Evolutionary conservation across 495 filamentous ascomycete genomes (phyloP).

Genomic region (Neurospora tetraspora): DNA sequence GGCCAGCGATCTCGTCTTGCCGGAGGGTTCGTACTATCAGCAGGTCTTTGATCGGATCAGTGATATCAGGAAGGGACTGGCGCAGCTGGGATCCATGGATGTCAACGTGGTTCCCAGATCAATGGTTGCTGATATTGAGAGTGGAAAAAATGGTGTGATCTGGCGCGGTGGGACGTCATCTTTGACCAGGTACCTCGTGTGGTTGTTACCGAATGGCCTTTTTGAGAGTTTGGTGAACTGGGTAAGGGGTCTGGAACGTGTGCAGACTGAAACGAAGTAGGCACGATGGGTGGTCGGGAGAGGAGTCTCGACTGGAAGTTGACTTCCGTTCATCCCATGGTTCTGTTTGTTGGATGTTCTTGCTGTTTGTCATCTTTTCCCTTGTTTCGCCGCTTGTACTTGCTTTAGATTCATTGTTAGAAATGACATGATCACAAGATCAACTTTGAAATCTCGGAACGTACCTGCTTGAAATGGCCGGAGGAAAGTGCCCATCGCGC

Average conservation of each 20-base stretch:
- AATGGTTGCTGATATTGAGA: background rate
- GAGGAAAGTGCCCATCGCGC: background rate
- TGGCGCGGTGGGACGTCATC: background rate
- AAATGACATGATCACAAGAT: background rate
- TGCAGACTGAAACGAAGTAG: background rate
- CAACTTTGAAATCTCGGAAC: background rate
- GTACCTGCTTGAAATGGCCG: too few relatives aligned
- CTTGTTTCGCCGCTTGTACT: background rate
- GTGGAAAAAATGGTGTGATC: background rate
- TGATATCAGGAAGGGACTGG: background rate
- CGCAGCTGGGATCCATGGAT: background rate
- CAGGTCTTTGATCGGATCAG: background rate
- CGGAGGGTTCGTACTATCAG: background rate
- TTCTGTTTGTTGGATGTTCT: background rate
- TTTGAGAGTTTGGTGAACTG: background rate
- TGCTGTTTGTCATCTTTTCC: background rate
- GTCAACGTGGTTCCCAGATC: background rate
- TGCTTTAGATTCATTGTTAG: background rate
- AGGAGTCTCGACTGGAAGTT: background rate
- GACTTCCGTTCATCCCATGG: too few relatives aligned
- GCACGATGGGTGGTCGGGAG: accelerated
- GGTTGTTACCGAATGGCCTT: background rate
- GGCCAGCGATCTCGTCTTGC: background rate
- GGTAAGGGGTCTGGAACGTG: background rate
- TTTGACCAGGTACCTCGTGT: background rate